Conservation (phyloP, 257 asterid species). For the Jacaranda mimosifolia region DNA sequence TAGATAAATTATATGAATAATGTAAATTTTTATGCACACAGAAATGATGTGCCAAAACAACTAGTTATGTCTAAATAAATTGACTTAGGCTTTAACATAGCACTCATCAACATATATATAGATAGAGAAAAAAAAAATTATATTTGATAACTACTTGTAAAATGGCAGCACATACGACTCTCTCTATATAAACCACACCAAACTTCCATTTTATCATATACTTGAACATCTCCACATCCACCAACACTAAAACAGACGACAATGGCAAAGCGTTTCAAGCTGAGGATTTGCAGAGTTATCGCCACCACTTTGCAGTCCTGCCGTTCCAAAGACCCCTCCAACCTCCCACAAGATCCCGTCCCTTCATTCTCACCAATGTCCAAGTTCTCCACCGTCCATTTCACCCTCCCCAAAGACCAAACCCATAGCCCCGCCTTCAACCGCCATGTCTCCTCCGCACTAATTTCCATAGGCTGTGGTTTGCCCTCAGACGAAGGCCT, state of each 20-base stretch:
- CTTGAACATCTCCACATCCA: background rate
- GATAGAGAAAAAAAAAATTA: too few relatives aligned
- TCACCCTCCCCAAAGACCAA: too few relatives aligned
- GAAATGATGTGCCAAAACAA: too few relatives aligned
- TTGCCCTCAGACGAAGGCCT: constrained; percentile 29
- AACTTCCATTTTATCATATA: background rate
- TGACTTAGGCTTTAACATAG: too few relatives aligned
- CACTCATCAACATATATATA: too few relatives aligned
- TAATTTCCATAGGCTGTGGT: constrained; percentile 24
- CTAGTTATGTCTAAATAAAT: too few relatives aligned
- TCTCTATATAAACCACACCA: constrained; percentile 32
- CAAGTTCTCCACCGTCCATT: constrained; percentile 31
- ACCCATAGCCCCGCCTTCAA: too few relatives aligned
- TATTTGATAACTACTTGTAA: background rate
- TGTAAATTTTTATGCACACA: too few relatives aligned
- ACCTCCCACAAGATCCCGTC: constrained; percentile 63
- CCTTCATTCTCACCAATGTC: constrained; percentile 50
- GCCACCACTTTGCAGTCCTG: constrained; percentile 69
- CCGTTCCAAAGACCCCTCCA: constrained; percentile 71
- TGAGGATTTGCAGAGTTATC: constrained; percentile 59
- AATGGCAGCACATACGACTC: background rate
- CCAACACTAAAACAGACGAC: background rate
- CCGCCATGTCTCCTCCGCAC: constrained; percentile 25
- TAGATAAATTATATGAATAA: too few relatives aligned
- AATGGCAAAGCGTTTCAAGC: constrained; percentile 70